Conservation (phyloP, 305 asterid species). For the Euphrasia arctica region DNA sequence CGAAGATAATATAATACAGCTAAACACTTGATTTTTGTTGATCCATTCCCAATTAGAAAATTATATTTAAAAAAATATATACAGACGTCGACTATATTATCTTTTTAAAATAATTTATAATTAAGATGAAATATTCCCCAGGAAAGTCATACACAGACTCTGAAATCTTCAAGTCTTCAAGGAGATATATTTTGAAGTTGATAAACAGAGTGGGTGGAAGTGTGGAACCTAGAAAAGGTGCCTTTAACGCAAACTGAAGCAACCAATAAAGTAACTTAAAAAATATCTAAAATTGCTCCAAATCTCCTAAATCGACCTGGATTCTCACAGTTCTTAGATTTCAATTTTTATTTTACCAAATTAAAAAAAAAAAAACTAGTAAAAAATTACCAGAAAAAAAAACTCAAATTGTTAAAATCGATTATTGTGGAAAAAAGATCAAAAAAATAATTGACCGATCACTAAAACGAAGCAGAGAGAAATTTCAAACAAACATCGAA, state of each 20-base stretch:
- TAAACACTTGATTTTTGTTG: background rate
- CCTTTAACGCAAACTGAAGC: constrained; percentile 41
- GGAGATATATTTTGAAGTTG: constrained; percentile 12
- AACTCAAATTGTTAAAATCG: background rate
- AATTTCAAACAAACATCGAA: background rate
- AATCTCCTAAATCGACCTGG: constrained; percentile 23
- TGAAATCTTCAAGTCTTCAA: constrained; percentile 13
- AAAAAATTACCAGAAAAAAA: background rate
- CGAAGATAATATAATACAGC: background rate
- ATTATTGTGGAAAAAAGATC: constrained; percentile 9
- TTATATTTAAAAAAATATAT: background rate
- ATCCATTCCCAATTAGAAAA: constrained; percentile 10
- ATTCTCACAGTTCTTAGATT: constrained; percentile 11
- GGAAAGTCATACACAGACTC: constrained; percentile 9
- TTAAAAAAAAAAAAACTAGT: background rate
- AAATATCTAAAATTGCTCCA: constrained; percentile 26
- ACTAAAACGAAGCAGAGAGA: background rate
- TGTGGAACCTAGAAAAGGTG: constrained; percentile 28
- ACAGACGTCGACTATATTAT: background rate
- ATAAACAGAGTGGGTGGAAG: constrained; percentile 20
- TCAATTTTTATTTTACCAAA: background rate
- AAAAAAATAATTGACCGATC: constrained; percentile 20
- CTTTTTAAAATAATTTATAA: constrained; percentile 5
- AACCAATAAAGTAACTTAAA: constrained; percentile 34
- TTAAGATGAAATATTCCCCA: constrained; percentile 15